These are phyloP conservation scores for Beauveria sp. DNA, from an alignment of 2,329 filamentous ascomycete genomes.

Conservation along the genomic window DNA sequence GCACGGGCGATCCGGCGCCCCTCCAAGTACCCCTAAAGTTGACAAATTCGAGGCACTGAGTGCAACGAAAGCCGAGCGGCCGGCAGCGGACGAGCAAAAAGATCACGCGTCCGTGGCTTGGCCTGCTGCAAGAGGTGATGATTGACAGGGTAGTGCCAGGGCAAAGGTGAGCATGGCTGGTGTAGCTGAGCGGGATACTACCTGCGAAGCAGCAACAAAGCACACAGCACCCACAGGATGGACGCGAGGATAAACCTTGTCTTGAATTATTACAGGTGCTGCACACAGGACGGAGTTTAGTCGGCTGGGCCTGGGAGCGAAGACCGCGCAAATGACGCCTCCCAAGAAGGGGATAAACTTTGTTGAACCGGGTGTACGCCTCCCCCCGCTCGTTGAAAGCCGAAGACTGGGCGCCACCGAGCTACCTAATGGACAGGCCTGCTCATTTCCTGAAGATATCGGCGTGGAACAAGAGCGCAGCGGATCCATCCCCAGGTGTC, in stretches of 20 bases:
- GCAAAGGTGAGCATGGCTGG: not conserved
- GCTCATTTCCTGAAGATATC: constrained; percentile 4
- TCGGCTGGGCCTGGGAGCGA: not conserved
- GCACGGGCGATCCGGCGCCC: constrained; percentile 5
- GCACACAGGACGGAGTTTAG: not conserved
- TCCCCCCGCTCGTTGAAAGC: not conserved
- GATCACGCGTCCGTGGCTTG: not conserved
- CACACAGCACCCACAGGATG: not conserved
- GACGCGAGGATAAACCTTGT: constrained; percentile 4
- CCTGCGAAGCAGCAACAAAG: not conserved
- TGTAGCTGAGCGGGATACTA: constrained; percentile 5
- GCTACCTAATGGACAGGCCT: not conserved
- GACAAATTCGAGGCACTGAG: not conserved
- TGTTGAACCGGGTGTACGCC: not conserved
- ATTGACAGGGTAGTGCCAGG: constrained; percentile 1
- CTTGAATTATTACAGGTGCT: not conserved
- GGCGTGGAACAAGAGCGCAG: not conserved
- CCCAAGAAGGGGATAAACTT: not conserved
- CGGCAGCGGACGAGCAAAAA: not conserved
- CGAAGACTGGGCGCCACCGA: not conserved
- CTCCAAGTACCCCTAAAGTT: not conserved
- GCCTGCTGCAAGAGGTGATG: not conserved
- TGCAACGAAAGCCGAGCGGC: not conserved
- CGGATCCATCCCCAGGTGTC: not conserved
- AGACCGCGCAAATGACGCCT: not conserved